Percentiles rank a stretch among this genome's conserved stretches.
Evolutionary conservation across 306 rosid species (phyloP).

Genomic region (Vigna nakashimae): DNA sequence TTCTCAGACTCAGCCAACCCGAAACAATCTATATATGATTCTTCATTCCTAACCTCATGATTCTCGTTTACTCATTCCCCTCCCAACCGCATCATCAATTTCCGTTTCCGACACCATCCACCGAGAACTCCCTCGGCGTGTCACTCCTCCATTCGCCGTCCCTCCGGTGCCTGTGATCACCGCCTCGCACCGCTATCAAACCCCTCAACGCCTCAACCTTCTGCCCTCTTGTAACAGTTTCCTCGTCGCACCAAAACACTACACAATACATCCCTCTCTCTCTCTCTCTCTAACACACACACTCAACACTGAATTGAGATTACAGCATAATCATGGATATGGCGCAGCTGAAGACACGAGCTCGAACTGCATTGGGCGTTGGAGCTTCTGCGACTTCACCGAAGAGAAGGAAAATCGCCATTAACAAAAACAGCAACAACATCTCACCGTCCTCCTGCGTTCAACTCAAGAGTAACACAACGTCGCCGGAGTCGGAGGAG

Average conservation of each 20-base stretch:
- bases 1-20: conserved; percentile 16
- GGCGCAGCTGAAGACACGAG: conserved; percentile 52
- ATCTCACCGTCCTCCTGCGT: conserved; percentile 50
- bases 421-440: not conserved
- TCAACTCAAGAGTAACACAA: conserved; percentile 37
- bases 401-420: conserved; percentile 53
- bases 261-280: not conserved
- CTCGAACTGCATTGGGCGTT: conserved; percentile 52
- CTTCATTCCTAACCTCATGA: conserved; percentile 19
- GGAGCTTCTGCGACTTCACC: conserved; percentile 31
- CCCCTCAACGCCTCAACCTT: conserved; percentile 42
- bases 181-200: conserved; percentile 36
- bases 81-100: conserved; percentile 6
- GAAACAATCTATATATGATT: conserved; percentile 30
- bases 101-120: conserved; percentile 19
- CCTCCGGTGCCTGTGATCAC: conserved; percentile 56
- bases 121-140: conserved; percentile 47
- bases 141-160: conserved; percentile 21
- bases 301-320: conserved; percentile 27
- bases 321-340: conserved; percentile 52
- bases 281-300: conserved; percentile 27
- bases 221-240: conserved; percentile 42
- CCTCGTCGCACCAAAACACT: conserved; percentile 22
- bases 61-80: conserved; percentile 11
- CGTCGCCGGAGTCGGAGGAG: conserved; percentile 35